Conservation (phyloP, 1,284 basidiomycete species). For the Neonothopanus nambi region DNA sequence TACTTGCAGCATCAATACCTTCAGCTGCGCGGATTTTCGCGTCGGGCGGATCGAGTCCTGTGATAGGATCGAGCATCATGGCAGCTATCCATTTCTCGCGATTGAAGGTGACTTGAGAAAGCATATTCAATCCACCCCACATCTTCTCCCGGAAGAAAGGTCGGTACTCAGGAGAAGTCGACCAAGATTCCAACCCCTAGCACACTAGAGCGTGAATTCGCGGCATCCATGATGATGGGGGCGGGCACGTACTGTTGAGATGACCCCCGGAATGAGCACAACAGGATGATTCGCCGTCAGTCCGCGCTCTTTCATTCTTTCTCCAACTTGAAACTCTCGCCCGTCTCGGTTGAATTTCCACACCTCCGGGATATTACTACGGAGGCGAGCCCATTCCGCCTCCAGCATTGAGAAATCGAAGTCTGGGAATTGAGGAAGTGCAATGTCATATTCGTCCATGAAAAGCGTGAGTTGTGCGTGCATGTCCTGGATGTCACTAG, state of each 20-base stretch:
- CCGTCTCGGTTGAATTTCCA: conserved; percentile 84
- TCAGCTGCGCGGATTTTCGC: conserved; percentile 91
- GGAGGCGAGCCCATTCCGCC: conserved; percentile 66
- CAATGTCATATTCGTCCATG: conserved; percentile 58
- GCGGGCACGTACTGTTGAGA: conserved; percentile 62
- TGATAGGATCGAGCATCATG: conserved; percentile 88
- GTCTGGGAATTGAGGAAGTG: conserved; percentile 56
- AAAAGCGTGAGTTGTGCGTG: conserved; percentile 53
- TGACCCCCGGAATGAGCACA: conserved; percentile 78
- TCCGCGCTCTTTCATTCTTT: conserved; percentile 66
- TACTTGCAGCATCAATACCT: conserved; percentile 87
- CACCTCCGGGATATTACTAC: conserved; percentile 65
- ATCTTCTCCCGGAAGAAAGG: conserved; percentile 83
- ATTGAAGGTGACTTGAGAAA: conserved; percentile 77
- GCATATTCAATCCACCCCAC: conserved; percentile 88
- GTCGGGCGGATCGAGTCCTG: conserved; percentile 90
- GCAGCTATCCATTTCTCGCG: conserved; percentile 88
- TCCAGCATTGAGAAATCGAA: conserved; percentile 67
- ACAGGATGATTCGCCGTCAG: conserved; percentile 77
- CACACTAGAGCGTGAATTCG: not conserved
- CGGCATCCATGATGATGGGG: not conserved
- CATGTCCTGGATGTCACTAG: conserved; percentile 58
- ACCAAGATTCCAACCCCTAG: conserved; percentile 85
- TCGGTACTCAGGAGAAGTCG: conserved; percentile 75
- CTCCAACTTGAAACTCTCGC: conserved; percentile 84